Evolutionary conservation across 768 basidiomycete genomes (phyloP), one percentile per base, ranked within the genome.

Genomic region (Boletus barrowsii): DNA sequence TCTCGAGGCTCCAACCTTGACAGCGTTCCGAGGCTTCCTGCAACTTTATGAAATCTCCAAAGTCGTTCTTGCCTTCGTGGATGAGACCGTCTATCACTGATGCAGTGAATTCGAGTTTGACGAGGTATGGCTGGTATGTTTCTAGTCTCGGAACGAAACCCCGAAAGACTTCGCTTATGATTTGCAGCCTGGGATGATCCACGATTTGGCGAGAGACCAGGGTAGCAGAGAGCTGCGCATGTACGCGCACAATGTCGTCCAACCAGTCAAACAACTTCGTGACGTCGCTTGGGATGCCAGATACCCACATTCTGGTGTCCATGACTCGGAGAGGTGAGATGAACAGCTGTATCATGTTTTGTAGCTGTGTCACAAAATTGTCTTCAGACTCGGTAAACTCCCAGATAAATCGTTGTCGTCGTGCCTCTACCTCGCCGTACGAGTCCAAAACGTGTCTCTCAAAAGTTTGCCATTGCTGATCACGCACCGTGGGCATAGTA

Each of bases 121-220:
- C 85, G 5, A 96, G 72, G 69, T 94, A 96, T 18, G 91, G 88
- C 68, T 93, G 91, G 61, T 97, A 91, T 10, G 90, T 81, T 68
- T 95, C 90, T 32, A 93, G 71, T 42, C 76, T 79, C 2, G 81
- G 73, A 14, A 93, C 79, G 64, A 88, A 88, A 2, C 72, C 66
- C 7, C 82, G 74, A 29, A 95, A 70, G 0, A 76, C 70, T 11
- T 82, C 80, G 9, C 88, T 84, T 29, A 93, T 68, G 17, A 77
- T 69, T 48, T 75, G 73, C 14, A 87, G 69, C 43, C 80, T 69
- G 2, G 79, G 69, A 48, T 72, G 66, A 55, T 79, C 75, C 41
- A 68, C 64, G 15, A 75, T 67, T 18, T 77, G 72, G 29, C 75
- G 64, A 13, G 73, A 61, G 13, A 76, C 70, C 56, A 90, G 65